phyloP scores from a whole-genome alignment of 2,329 filamentous ascomycete genomes.

The Pseudocercospora fijiensis region DNA sequence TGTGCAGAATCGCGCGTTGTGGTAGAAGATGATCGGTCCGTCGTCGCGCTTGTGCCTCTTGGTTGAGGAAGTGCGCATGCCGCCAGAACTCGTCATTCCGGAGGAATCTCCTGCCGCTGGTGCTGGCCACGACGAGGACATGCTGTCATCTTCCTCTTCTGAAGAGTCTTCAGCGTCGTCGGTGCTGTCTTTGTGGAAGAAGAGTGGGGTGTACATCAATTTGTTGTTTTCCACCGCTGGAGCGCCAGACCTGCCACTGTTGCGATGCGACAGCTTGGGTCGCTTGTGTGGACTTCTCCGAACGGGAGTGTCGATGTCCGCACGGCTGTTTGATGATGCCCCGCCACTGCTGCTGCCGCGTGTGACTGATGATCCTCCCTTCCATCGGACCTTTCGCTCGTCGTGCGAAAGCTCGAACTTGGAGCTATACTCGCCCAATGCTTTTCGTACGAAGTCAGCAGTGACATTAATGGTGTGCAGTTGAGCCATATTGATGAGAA shows the following conservation, averaged over 20 bases:
- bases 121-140: slow-evolving; percentile 35
- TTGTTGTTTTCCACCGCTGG: slow-evolving; percentile 35
- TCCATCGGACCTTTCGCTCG: slow-evolving; percentile 77
- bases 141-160: slow-evolving; percentile 36
- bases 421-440: slow-evolving; percentile 67
- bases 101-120: slow-evolving; percentile 41
- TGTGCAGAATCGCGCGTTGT: slow-evolving; percentile 74
- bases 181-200: slow-evolving; percentile 47
- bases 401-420: slow-evolving; percentile 77
- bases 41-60: slow-evolving; percentile 58
- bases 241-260: slow-evolving; percentile 17
- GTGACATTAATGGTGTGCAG: slow-evolving; percentile 83
- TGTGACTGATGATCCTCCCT: slow-evolving; percentile 65
- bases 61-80: slow-evolving; percentile 41
- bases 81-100: slow-evolving; percentile 47
- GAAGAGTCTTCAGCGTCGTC: slow-evolving; percentile 43
- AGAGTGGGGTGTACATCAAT: slow-evolving; percentile 49
- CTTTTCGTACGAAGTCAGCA: slow-evolving; percentile 70
- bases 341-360: slow-evolving; percentile 58
- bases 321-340: slow-evolving; percentile 26
- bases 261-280: slow-evolving; percentile 29
- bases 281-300: slow-evolving; percentile 34
- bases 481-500: slow-evolving; percentile 78
- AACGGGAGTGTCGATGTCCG: slow-evolving; percentile 23
- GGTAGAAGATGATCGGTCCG: slow-evolving; percentile 82